Percentiles rank a stretch among this genome's conserved stretches.
phyloP scores from a whole-genome alignment of 2,329 filamentous ascomycete species.

The Fusarium succisae region DNA sequence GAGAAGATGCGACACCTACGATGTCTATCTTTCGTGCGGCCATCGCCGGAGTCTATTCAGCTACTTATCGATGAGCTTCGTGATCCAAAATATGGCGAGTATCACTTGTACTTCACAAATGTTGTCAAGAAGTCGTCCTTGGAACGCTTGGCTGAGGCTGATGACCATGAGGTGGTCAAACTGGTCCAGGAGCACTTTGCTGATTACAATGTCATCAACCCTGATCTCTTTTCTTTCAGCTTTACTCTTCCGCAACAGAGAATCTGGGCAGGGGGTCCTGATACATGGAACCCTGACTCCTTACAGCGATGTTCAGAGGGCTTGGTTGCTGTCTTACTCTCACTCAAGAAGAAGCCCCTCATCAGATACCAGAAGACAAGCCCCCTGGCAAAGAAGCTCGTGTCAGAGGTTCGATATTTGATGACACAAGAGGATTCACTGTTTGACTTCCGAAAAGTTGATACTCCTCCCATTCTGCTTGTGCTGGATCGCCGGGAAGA shows the following conservation, averaged over 20 bases:
- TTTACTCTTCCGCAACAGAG: slow-evolving; percentile 76
- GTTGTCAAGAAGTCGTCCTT: slow-evolving; percentile 96
- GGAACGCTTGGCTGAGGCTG: slow-evolving; percentile 92
- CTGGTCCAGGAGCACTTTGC: slow-evolving; percentile 95
- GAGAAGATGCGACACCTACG: slow-evolving; percentile 99
- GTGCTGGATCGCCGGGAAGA: slow-evolving; percentile 93
- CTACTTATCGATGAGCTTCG: slow-evolving; percentile 93
- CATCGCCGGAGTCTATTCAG: slow-evolving; percentile 92
- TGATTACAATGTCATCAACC: slow-evolving; percentile 94
- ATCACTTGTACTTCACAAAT: slow-evolving; percentile 97
- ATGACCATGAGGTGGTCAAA: slow-evolving; percentile 97
- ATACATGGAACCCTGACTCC: slow-evolving; percentile 90
- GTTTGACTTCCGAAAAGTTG: slow-evolving; percentile 94
- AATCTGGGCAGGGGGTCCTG: slow-evolving; percentile 83
- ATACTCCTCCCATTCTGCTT: slow-evolving; percentile 92
- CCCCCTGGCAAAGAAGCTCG: slow-evolving; percentile 88
- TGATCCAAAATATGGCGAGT: slow-evolving; percentile 97
- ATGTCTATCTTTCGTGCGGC: slow-evolving; percentile 91
- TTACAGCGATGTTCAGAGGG: slow-evolving; percentile 89
- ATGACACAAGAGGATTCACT: slow-evolving; percentile 96
- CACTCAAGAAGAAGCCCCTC: slow-evolving; percentile 95
- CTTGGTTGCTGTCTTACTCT: slow-evolving; percentile 81
- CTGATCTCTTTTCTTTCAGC: slow-evolving; percentile 87
- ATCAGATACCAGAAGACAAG: slow-evolving; percentile 95
- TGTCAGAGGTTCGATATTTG: slow-evolving; percentile 89